Evolutionary conservation across 345 rosid species (phyloP), one percentile per base, ranked within the genome.

Genomic region (Citrus trifoliata): DNA sequence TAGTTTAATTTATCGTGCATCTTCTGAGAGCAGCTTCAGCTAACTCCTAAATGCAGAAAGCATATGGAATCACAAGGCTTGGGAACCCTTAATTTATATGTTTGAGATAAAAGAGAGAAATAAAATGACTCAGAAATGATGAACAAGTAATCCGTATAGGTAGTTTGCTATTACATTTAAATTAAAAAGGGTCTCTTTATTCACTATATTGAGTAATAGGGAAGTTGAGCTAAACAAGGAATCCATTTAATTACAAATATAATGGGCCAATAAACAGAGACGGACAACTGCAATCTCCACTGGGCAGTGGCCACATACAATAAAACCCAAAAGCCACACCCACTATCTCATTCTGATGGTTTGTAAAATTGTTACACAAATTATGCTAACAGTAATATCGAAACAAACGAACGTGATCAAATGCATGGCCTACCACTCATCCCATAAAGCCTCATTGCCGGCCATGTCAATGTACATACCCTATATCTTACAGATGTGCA

Each of bases 381-480:
- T 48, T 5, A n/a, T 27, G 69, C 69, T 7, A 40, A 53, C 22
- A 2, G 19, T 16, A 14, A 61, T 40, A 10, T 74, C 67, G 32
- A 5, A 74, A 74, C 68, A 62, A 40, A 62, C 7, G 69, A 62
- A 62, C 77, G 59, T 42, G 77, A 74, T 46, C 51, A 3, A 24
- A 59, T 61, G 37, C 38, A 61, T 40, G 77, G 68, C 77, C 77
- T 74, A 62, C 59, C 69, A 38, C 42, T 21, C 7, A 18, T 24
- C 16, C 18, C 33, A 30, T 14, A 60, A 61, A 32, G 48, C 67
- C 25, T 59, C 53, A 24, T 59, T 38, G 68, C 68, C 40, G 40
- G 38, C 58, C 51, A 9, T 61, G 27, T 25, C 68, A 22, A 18
- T 61, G 25, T 25, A 7, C 38, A 56, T 60, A 60, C 55, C 13